Conservation (phyloP, 371 early-diverging fungal genomes). For the Entomophthora muscae region DNA sequence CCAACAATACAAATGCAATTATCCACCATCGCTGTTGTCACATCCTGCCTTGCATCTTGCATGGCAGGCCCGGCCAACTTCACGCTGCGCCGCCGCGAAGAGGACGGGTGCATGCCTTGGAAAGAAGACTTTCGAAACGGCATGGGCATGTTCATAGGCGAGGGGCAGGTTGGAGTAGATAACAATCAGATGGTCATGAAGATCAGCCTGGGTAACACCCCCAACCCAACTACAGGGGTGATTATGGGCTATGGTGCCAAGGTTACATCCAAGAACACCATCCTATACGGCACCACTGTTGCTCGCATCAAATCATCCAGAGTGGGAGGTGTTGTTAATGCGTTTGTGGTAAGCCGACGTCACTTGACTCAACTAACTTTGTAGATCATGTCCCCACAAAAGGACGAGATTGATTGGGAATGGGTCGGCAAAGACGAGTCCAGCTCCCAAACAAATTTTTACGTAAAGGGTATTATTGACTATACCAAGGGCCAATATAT, state of each 20-base stretch:
- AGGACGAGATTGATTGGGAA: constrained; percentile 12
- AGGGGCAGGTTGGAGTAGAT: neutral
- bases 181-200: neutral
- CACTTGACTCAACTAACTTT: neutral
- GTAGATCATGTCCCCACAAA: constrained; percentile 1
- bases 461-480: constrained; percentile 7
- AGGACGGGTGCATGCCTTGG: neutral
- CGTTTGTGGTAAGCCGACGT: constrained; percentile 23
- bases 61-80: too few species aligned
- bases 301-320: constrained; percentile 31
- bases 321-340: constrained; percentile 35
- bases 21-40: too few species aligned
- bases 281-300: constrained; percentile 23
- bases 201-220: constrained; percentile 3
- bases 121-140: neutral
- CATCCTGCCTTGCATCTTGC: too few species aligned
- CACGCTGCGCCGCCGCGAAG: too few species aligned
- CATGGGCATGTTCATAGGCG: neutral
- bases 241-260: constrained; percentile 7
- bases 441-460: constrained; percentile 9
- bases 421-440: constrained; percentile 7
- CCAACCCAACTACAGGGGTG: neutral
- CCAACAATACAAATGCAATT: too few species aligned
- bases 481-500: constrained; percentile 7
- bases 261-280: neutral